Evolutionary conservation across 2,329 filamentous ascomycete species (phyloP).

Genomic region (Corynespora cassiicola): DNA sequence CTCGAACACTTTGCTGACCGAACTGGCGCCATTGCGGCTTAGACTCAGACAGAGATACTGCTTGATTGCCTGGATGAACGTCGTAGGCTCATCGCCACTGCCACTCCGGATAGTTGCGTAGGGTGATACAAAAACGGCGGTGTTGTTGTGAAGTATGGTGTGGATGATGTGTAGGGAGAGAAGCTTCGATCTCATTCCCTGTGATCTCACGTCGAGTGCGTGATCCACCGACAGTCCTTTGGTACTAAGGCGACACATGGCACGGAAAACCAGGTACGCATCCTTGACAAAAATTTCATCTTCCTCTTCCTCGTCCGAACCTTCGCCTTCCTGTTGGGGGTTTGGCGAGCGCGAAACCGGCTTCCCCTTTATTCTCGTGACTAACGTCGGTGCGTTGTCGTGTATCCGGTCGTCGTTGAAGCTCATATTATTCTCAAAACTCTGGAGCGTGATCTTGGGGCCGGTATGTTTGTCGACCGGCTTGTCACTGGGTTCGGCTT

Average conservation of each 20-base stretch:
- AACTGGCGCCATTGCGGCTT: slow-evolving; percentile 93
- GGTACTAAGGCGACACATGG: slow-evolving; percentile 96
- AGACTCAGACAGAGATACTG: slow-evolving; percentile 96
- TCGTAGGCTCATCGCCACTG: slow-evolving; percentile 84
- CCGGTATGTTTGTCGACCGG: slow-evolving; percentile 56
- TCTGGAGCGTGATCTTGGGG: slow-evolving; percentile 70
- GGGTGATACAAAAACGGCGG: slow-evolving; percentile 87
- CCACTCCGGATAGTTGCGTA: slow-evolving; percentile 91
- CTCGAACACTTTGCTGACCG: slow-evolving; percentile 89
- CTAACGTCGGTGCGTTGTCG: slow-evolving; percentile 71
- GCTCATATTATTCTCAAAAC: slow-evolving; percentile 71
- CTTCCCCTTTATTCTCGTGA: slow-evolving; percentile 63
- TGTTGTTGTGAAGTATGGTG: slow-evolving; percentile 93
- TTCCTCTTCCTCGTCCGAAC: slow-evolving; percentile 72
- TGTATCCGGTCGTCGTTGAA: slow-evolving; percentile 71
- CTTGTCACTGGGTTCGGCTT: slow-evolving; percentile 49
- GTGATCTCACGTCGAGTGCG: slow-evolving; percentile 88
- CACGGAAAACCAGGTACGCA: slow-evolving; percentile 94
- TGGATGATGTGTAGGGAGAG: slow-evolving; percentile 95
- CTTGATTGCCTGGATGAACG: slow-evolving; percentile 92
- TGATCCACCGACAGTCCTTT: slow-evolving; percentile 90
- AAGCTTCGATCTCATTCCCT: slow-evolving; percentile 96
- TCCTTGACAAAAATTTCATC: slow-evolving; percentile 98
- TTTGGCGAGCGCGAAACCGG: slow-evolving; percentile 49
- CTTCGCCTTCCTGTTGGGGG: slow-evolving; percentile 51